phyloP scores from a whole-genome alignment of 164 flowering plant species.

The Nelumbo lutea region DNA sequence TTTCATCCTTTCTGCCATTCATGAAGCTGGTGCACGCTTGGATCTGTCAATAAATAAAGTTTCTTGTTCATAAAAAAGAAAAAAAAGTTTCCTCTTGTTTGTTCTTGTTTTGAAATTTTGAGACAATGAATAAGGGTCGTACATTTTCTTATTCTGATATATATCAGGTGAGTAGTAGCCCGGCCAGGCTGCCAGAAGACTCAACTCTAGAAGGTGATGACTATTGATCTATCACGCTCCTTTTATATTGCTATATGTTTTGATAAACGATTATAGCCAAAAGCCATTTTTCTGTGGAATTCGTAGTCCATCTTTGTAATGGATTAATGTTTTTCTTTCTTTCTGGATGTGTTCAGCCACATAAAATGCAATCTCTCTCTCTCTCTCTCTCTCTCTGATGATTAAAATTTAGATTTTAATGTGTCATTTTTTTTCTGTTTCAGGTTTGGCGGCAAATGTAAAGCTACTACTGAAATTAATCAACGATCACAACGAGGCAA shows the following conservation, averaged over 20 bases:
- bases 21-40: neutral
- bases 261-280: neutral
- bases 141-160: conserved; percentile 20
- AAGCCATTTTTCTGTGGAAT: neutral
- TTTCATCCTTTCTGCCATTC: neutral
- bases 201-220: conserved; percentile 30
- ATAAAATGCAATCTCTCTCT: no score
- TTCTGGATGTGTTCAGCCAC: neutral
- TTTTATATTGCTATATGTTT: neutral
- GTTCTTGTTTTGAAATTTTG: neutral
- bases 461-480: conserved; percentile 57
- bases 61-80: no score
- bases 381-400: no score
- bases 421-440: neutral
- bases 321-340: neutral
- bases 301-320: no score
- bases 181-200: conserved; percentile 15
- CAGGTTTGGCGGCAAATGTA: conserved; percentile 52
- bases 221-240: no score
- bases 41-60: no score
- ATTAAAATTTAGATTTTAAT: neutral
- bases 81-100: neutral
- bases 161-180: conserved; percentile 1
- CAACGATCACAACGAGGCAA: conserved; percentile 59
- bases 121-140: conserved; percentile 26